A percentile compares a stretch with the other conserved stretches of the same genome.
Conservation (phyloP, 371 early-diverging fungal genomes). For the Rhizopus arrhizus region DNA sequence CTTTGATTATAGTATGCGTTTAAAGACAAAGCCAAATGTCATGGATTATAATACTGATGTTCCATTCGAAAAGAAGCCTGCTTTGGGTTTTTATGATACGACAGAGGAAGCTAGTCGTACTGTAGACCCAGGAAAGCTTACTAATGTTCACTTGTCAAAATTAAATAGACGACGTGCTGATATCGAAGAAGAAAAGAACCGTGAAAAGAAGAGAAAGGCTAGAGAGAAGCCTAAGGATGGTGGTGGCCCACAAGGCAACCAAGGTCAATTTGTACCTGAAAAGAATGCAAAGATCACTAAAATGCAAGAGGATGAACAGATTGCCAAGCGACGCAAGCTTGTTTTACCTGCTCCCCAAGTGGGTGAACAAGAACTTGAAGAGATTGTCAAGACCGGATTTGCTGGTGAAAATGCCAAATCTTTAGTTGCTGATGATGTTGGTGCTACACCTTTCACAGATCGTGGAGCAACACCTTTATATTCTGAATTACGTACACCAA, state of each 20-base stretch:
- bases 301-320: constrained; percentile 71
- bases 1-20: constrained; percentile 39
- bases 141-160: constrained; percentile 70
- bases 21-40: constrained; percentile 68
- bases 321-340: constrained; percentile 76
- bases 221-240: constrained; percentile 52
- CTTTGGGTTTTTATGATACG: constrained; percentile 91
- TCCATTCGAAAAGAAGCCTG: constrained; percentile 88
- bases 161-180: constrained; percentile 82
- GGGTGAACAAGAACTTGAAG: constrained; percentile 86
- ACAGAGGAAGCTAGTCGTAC: constrained; percentile 77
- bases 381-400: constrained; percentile 87
- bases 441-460: constrained; percentile 48
- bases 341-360: constrained; percentile 92
- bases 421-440: constrained; percentile 67
- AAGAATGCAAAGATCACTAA: constrained; percentile 61
- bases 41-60: constrained; percentile 97
- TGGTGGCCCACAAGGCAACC: constrained; percentile 43
- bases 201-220: constrained; percentile 76
- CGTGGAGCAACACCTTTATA: constrained; percentile 4
- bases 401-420: constrained; percentile 79
- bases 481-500: constrained; percentile 9
- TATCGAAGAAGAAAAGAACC: constrained; percentile 63
- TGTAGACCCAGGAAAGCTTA: constrained; percentile 60
- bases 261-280: constrained; percentile 58